Evolutionary conservation across 2,329 filamentous ascomycete species (phyloP), one percentile per base, ranked within the genome.

Genomic region (Mariannaea elegans): DNA sequence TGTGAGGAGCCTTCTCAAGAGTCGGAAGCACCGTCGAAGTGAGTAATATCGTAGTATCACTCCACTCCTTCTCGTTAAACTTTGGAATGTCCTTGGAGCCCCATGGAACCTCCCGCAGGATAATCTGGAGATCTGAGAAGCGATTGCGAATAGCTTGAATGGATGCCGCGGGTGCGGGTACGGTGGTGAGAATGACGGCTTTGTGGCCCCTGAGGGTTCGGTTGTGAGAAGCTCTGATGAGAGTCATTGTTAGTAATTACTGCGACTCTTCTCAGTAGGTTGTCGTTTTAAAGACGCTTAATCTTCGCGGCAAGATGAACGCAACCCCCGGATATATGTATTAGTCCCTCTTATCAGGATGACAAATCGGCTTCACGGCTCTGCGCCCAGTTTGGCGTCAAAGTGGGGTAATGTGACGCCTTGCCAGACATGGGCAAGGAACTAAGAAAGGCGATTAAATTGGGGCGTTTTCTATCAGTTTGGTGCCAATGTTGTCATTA

Each of bases 1-100:
- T 69, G 24, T 79, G 80, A 2, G 81, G 80, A 1, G 78, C 82
- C 14, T 76, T 67, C 7, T 79, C 78, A 4, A 69, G 66, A 0
- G 73, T 70, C 1, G 84, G 84, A 18, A 86, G 69, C 6, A 73
- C 65, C 2, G 72, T 72, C 8, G 78, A 76, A 1, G 81, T 80
- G 27, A 84, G 58, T 16, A 84, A 70, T 6, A 86, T 70, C 0
- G 83, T 86, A n/a, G 80, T 79, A 9, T 79, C 73, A 23, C 76
- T 71, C 81, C 82, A 85, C 21, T 80, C 77, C 4, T 78, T 67
- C 1, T 72, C 70, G 0, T 74, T 63, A 7, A 77, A 65, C 0
- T 70, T 62, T 1, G 61, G 63, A 0, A 61, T 49, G 1, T 72
- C 50, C 54, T 70, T 70, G 6, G 71, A 62, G 16, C 72, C 67